These are phyloP conservation scores for Stagonosporopsis rhizophila DNA, from an alignment of 2,329 filamentous ascomycete genomes.

Conservation along the genomic window DNA sequence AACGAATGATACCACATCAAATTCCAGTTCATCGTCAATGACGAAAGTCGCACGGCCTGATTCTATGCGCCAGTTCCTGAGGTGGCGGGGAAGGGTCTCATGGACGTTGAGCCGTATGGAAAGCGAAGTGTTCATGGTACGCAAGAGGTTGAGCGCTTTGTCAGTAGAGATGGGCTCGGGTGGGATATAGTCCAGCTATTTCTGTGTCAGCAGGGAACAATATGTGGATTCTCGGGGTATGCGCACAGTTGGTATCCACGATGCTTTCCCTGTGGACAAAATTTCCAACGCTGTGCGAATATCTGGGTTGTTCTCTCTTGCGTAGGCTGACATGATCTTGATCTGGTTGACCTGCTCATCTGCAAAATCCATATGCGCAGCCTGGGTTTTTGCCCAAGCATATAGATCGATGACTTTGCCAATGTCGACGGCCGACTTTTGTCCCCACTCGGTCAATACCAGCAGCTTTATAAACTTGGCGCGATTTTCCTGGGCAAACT, in stretches of 20 bases:
- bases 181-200: constrained; percentile 76
- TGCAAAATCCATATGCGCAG: constrained; percentile 46
- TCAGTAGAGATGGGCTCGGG: constrained; percentile 73
- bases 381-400: constrained; percentile 65
- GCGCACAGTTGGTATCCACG: constrained; percentile 80
- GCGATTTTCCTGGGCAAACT: constrained; percentile 80
- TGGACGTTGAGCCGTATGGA: constrained; percentile 84
- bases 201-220: constrained; percentile 11
- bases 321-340: constrained; percentile 74
- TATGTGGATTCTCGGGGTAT: not conserved
- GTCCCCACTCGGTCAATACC: constrained; percentile 90
- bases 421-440: constrained; percentile 68
- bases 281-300: constrained; percentile 87
- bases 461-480: constrained; percentile 92
- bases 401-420: constrained; percentile 89
- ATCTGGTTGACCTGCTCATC: constrained; percentile 70
- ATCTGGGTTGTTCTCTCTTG: constrained; percentile 87
- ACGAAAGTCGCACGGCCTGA: constrained; percentile 91
- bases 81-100: constrained; percentile 80
- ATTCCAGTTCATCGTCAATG: constrained; percentile 84
- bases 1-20: constrained; percentile 88
- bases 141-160: constrained; percentile 76
- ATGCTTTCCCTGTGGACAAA: constrained; percentile 76
- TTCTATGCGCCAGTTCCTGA: constrained; percentile 77
- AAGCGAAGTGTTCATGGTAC: constrained; percentile 82